These are phyloP conservation scores for Phytophthora sojae DNA, from an alignment of 352 stramenopile species.

Conservation along the genomic window DNA sequence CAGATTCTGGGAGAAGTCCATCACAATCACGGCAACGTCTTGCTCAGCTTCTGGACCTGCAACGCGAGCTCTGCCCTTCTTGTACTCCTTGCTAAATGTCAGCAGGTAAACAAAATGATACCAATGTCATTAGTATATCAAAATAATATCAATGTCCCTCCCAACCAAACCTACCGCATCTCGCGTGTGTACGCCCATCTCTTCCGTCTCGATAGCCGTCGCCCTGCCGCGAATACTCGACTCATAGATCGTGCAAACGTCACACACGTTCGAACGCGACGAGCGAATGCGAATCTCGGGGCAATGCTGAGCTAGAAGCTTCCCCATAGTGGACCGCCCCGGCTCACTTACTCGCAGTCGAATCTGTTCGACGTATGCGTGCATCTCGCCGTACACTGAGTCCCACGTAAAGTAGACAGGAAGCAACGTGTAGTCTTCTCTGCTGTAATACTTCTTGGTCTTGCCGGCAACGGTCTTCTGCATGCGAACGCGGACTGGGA, in stretches of 20 bases:
- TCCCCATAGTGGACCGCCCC: not conserved
- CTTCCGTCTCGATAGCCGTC: not conserved
- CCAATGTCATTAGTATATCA: too few relatives aligned
- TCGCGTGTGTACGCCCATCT: not conserved
- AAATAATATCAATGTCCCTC: too few relatives aligned
- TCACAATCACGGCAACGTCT: slow-evolving; percentile 16
- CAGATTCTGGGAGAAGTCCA: slow-evolving; percentile 33
- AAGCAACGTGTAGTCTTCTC: not conserved
- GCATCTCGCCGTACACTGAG: not conserved
- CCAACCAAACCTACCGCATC: not conserved
- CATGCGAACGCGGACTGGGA: not conserved
- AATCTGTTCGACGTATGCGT: not conserved
- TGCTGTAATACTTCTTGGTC: not conserved
- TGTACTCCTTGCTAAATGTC: too few relatives aligned
- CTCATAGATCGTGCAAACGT: not conserved
- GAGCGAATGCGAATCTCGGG: not conserved
- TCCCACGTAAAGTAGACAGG: not conserved
- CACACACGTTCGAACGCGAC: not conserved
- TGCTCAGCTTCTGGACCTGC: too few relatives aligned
- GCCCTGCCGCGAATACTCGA: not conserved
- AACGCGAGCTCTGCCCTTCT: too few relatives aligned
- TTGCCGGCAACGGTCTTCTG: not conserved
- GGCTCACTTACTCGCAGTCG: not conserved
- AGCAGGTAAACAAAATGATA: too few relatives aligned
- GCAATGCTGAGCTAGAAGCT: not conserved